Percentiles rank a stretch among this genome's conserved stretches.
These are phyloP conservation scores for Ogataea degrootiae DNA, from an alignment of 805 yeast species.

Conservation along the genomic window DNA sequence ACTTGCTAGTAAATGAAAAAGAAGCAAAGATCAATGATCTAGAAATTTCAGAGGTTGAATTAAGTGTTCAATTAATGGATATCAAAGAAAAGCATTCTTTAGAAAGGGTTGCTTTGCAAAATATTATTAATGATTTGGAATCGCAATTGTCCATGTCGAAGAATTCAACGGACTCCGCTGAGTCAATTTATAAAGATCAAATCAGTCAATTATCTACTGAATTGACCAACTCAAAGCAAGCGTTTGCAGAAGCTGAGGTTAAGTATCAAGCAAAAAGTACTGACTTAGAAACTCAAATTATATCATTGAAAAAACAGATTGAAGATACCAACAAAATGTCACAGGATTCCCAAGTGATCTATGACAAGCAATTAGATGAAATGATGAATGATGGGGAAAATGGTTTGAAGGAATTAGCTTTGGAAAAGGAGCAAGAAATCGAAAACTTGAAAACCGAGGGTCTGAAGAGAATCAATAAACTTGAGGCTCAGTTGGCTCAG, in stretches of 20 bases:
- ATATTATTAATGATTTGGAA: neutral
- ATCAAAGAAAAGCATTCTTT: neutral
- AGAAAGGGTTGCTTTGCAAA: too few species aligned
- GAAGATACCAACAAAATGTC: constrained; percentile 11
- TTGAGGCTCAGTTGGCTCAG: neutral
- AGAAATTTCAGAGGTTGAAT: neutral
- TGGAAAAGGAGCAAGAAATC: neutral
- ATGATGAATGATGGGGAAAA: neutral
- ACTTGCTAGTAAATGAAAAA: neutral
- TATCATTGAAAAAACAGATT: constrained; percentile 8
- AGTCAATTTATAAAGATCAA: too few species aligned
- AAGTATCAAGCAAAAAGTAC: too few species aligned
- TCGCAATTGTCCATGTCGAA: neutral
- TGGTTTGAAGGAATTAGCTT: constrained; percentile 1
- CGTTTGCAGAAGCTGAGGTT: too few species aligned
- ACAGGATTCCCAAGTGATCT: constrained; percentile 14
- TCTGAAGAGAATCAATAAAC: neutral
- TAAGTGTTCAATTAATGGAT: neutral
- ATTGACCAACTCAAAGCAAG: too few species aligned
- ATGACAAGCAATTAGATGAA: constrained; percentile 11
- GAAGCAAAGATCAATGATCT: neutral
- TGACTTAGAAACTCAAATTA: constrained; percentile 1
- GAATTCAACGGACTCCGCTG: too few species aligned
- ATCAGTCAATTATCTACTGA: too few species aligned
- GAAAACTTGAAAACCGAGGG: neutral